A percentile compares a stretch with the other conserved stretches of the same genome.
phyloP scores from a whole-genome alignment of 805 yeast species.

The Candida sanyiensis region DNA sequence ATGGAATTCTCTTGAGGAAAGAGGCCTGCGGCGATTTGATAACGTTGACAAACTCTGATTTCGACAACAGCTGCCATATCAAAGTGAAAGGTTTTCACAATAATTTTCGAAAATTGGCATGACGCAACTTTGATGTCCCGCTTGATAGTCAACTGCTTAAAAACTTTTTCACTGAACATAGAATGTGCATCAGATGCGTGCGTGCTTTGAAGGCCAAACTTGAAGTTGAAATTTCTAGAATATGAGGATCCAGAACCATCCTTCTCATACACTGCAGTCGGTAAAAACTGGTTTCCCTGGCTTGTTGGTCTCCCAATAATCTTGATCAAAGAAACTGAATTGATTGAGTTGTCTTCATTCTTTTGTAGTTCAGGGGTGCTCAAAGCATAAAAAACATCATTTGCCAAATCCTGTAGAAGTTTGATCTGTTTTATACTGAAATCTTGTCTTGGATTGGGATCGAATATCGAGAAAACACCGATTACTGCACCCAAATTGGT shows the following conservation, averaged over 20 bases:
- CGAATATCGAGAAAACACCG: slow-evolving; percentile 59
- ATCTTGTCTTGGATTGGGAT: slow-evolving; percentile 34
- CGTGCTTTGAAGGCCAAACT: slow-evolving; percentile 32
- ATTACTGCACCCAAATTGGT: slow-evolving; percentile 37
- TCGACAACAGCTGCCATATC: slow-evolving; percentile 48
- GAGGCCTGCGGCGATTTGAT: slow-evolving; percentile 34
- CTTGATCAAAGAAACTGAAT: slow-evolving; percentile 14
- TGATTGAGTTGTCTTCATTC: not conserved
- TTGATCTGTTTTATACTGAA: slow-evolving; percentile 33
- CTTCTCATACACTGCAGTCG: slow-evolving; percentile 44
- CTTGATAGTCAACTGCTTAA: slow-evolving; percentile 31
- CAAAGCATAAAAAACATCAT: slow-evolving; percentile 38
- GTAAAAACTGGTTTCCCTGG: slow-evolving; percentile 29
- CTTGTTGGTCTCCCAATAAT: slow-evolving; percentile 56
- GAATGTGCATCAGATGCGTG: slow-evolving; percentile 20
- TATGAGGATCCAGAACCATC: slow-evolving; percentile 66
- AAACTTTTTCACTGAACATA: slow-evolving; percentile 29
- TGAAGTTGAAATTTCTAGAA: slow-evolving; percentile 41
- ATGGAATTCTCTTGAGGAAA: slow-evolving; percentile 42
- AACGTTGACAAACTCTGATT: slow-evolving; percentile 43
- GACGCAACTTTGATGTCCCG: slow-evolving; percentile 44
- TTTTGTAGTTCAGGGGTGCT: slow-evolving; percentile 29
- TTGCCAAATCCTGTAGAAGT: slow-evolving; percentile 33
- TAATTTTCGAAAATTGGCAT: slow-evolving; percentile 31
- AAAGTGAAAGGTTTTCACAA: slow-evolving; percentile 31